Evolutionary conservation across 345 rosid species (phyloP), one percentile per base, ranked within the genome.

Genomic region (Erysimum cheiranthoides): DNA sequence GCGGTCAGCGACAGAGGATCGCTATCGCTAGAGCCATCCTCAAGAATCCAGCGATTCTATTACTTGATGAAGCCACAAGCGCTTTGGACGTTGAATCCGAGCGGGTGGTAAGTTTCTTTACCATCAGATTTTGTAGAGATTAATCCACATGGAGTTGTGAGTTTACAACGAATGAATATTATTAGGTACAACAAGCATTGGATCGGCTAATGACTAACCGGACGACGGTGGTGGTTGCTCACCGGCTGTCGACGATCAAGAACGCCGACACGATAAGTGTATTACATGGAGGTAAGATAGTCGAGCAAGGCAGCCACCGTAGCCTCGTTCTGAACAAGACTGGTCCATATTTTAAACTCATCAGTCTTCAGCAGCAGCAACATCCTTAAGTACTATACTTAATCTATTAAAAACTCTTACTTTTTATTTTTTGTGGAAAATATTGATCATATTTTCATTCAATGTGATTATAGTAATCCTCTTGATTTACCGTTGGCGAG

Each of bases 1-100:
- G 97, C 9, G 99, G 97, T 17, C 97, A 95, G 81, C 85, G 88
- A 73, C 99, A 95, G 60, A 81, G 99, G 21, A 89, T 95, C 32
- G 97, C 97, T 58, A 90, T 92, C 35, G 99, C 99, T 6, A 85
- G 97, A 71, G 97, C 97, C 14, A 88, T 95, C 69, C 84, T 92
- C 18, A 95, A 85, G 86, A 92, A 92, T 73, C 99, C 97, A 0
- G 91, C 76, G 85, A 92, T 95, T 54, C 67, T 95, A 73, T 88
- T 95, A 7, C 77, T 95, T 49, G 99, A 95, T 47, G 97, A 95
- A 83, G 97, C 97, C 38, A 95, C 97, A 0, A 92, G 97, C 54
- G 99, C 97, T 50, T 80, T 95, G 6, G 97, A 92, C 1, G 80
- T 85, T 31, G 99, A 90, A 71, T 92, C 97, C 0, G 97, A 95